Base-by-base conservation (phyloP, 495 filamentous ascomycete genomes). In the Chaetomium fimeti region DNA sequence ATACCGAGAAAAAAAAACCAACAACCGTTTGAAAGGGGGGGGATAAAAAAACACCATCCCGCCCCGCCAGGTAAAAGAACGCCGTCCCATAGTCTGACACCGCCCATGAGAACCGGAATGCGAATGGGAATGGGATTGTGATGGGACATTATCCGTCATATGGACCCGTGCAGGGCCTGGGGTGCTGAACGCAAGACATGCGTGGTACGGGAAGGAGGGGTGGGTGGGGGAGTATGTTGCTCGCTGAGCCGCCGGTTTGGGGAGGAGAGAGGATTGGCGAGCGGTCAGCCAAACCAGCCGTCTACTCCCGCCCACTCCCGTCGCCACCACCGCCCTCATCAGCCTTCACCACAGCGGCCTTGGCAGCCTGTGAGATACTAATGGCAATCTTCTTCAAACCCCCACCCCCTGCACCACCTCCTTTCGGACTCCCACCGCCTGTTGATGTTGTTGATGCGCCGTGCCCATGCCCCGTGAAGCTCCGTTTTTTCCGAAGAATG, bases 311-410 rank as follows among this genome's bases (percentile, higher is more conserved):
- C n/a, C 42, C 42, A 20, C 40, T 43, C n/a, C 42, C 42, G 13
- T 38, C 61, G n/a, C 42, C 53, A 40, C 38, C 55, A 24, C 16
- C 54, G 1, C 27, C 42, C 29, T 16, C 54, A 25, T 16, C 40
- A 7, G 27, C 60, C 22, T 57, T 57, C 16, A 57, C 36, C n/a
- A 45, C 32, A 18, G 60, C 54, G 18, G 22, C 32, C 67, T 78
- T 82, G 5, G 77, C 57, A 13, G 68, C 65, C 2, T 75, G 63
- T 47, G 78, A 77, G 52, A 82, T 69, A 60, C 74, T 81, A 51
- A 82, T 80, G 18, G 80, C 70, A 55, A 82, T 81, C 69, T 80
- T 81, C 55, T 72, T 79, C 0, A 74, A 65, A 22, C 70, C 74
- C 4, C 38, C 55, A 8, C 24, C 38, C 5, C 68, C 48, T 5